These are phyloP conservation scores for Odonthalia washingtoniensis DNA, from an alignment of 31 red algal genomes.

Conservation along the genomic window DNA sequence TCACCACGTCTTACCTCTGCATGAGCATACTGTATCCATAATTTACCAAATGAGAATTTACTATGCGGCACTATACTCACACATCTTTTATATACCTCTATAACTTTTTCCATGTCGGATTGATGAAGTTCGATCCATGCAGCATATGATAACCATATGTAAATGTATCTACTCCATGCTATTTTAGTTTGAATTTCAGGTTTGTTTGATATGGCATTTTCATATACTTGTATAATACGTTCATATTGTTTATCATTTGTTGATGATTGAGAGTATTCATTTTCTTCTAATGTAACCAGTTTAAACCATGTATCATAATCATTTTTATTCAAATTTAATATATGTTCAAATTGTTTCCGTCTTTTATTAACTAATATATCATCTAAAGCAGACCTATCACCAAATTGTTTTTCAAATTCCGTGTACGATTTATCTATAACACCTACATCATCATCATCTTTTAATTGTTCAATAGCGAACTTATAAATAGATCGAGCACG, in stretches of 20 bases:
- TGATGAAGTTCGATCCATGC: constrained; percentile 75
- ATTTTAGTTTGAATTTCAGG: constrained; percentile 61
- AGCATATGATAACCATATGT: constrained; percentile 87
- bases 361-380: constrained; percentile 53
- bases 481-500: constrained; percentile 83
- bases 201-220: constrained; percentile 54
- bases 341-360: constrained; percentile 48
- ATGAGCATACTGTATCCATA: constrained; percentile 80
- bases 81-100: constrained; percentile 62
- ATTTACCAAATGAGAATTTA: constrained; percentile 72
- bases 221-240: constrained; percentile 61
- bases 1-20: constrained; percentile 61
- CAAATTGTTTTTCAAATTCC: constrained; percentile 76
- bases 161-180: constrained; percentile 85
- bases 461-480: constrained; percentile 42
- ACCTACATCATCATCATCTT: not conserved
- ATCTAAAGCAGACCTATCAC: constrained; percentile 66
- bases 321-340: constrained; percentile 37
- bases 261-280: too few species aligned
- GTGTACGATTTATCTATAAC: constrained; percentile 50
- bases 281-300: constrained; percentile 61
- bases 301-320: constrained; percentile 95
- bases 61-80: constrained; percentile 66
- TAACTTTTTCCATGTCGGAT: constrained; percentile 49
- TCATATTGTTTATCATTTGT: constrained; percentile 29